Percentiles rank a stretch among this genome's conserved stretches.
Conservation (phyloP, 805 yeast species). For the Saccharomycopsis malanga region DNA sequence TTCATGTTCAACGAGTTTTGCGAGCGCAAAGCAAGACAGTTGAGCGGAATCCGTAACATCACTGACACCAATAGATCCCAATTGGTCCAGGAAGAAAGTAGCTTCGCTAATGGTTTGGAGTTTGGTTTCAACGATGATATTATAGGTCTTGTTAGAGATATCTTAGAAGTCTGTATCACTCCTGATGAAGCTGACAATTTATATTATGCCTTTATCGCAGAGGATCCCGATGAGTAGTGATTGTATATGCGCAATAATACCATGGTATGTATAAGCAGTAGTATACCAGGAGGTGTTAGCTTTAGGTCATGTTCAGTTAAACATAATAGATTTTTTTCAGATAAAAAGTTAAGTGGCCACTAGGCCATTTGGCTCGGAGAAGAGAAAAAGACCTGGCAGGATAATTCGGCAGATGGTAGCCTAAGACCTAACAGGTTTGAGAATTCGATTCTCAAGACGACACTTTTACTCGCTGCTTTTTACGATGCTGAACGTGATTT, state of each 20-base stretch:
- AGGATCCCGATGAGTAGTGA: slow-evolving; percentile 12
- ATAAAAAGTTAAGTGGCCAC: too few species aligned
- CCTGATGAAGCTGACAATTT: slow-evolving; percentile 76
- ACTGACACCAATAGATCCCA: slow-evolving; percentile 27
- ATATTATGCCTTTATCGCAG: slow-evolving; percentile 33
- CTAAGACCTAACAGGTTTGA: too few species aligned
- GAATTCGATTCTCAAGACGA: too few species aligned
- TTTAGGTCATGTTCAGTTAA: too few species aligned
- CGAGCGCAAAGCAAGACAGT: slow-evolving; percentile 38
- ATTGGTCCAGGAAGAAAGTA: slow-evolving; percentile 32
- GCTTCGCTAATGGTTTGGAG: slow-evolving; percentile 52
- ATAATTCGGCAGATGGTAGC: too few species aligned
- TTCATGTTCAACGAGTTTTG: slow-evolving; percentile 33
- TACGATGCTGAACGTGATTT: too few species aligned
- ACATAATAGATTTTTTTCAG: too few species aligned
- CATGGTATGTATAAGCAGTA: too few species aligned
- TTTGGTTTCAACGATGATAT: slow-evolving; percentile 55
- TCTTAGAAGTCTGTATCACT: slow-evolving; percentile 59
- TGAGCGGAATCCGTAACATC: slow-evolving; percentile 32
- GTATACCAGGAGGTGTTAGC: too few species aligned
- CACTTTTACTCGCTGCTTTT: too few species aligned
- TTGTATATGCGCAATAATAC: background rate
- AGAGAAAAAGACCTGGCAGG: too few species aligned
- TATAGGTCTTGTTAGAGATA: slow-evolving; percentile 62
- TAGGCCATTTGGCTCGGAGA: too few species aligned